Conservation (phyloP, 352 stramenopile species). For the Blastocystis sp. region DNA sequence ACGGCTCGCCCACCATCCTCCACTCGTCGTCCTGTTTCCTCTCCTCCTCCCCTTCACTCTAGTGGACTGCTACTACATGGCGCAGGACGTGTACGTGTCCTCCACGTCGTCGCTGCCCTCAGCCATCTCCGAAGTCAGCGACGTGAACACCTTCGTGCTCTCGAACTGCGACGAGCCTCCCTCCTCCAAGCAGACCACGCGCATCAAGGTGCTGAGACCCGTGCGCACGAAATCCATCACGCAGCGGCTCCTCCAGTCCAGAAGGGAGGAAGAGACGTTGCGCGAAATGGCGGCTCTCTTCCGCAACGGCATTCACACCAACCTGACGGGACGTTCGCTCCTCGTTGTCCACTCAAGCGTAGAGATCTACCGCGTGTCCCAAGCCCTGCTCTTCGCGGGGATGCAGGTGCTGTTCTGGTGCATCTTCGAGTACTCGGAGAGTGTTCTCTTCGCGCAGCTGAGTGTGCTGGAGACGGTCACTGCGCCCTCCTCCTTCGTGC, state of each 20-base stretch:
- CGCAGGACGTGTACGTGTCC: conserved; percentile 16
- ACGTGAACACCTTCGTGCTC: conserved; percentile 20
- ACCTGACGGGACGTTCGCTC: conserved; percentile 34
- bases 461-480: not conserved
- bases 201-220: conserved; percentile 36
- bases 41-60: not conserved
- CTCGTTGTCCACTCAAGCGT: not conserved
- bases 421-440: conserved; percentile 17
- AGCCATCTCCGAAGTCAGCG: conserved; percentile 13
- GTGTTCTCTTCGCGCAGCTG: conserved; percentile 5
- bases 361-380: conserved; percentile 47
- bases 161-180: conserved; percentile 12
- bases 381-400: not conserved
- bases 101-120: not conserved
- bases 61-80: conserved; percentile 46
- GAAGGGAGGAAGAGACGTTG: not conserved
- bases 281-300: conserved; percentile 25
- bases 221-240: not conserved
- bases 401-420: conserved; percentile 53
- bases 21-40: not conserved
- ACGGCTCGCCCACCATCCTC: conserved; percentile 37
- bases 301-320: conserved; percentile 44
- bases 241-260: not conserved
- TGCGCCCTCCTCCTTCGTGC: not conserved
- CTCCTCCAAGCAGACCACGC: not conserved